A percentile compares a stretch with the other conserved stretches of the same genome.
phyloP scores from a whole-genome alignment of 768 basidiomycete genomes.

The Lactarius sp. region DNA sequence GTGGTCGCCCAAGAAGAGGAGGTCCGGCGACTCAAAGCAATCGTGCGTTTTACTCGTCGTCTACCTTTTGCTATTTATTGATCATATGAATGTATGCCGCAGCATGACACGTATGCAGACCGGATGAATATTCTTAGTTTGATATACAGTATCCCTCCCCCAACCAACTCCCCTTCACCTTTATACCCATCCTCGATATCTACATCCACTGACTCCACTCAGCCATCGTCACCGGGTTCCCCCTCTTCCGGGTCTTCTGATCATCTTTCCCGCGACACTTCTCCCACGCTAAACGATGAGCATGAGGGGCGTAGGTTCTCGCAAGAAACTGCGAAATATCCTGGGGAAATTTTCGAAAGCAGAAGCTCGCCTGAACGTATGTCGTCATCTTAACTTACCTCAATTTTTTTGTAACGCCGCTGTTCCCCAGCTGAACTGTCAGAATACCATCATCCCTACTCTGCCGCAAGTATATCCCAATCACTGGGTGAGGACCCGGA shows the following conservation, averaged over 20 bases:
- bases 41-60: constrained; percentile 52
- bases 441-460: constrained; percentile 28
- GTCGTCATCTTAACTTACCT: not conserved
- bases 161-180: constrained; percentile 58
- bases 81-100: constrained; percentile 17
- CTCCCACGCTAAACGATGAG: constrained; percentile 29
- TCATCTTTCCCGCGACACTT: constrained; percentile 32
- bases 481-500: constrained; percentile 16
- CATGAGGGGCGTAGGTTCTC: constrained; percentile 25
- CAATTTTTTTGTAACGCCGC: not conserved
- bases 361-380: constrained; percentile 13
- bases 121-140: constrained; percentile 89
- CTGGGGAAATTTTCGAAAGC: constrained; percentile 19
- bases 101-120: constrained; percentile 96
- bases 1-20: constrained; percentile 92
- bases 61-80: not conserved
- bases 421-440: constrained; percentile 7
- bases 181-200: constrained; percentile 43
- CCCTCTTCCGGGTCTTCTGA: constrained; percentile 48
- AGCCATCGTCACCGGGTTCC: constrained; percentile 48
- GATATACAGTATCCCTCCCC: constrained; percentile 81
- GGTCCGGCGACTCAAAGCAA: constrained; percentile 77
- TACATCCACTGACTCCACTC: constrained; percentile 46
- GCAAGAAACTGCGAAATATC: constrained; percentile 26
- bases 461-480: constrained; percentile 19